These are phyloP conservation scores for Cryphonectria nitschkei DNA, from an alignment of 2,329 filamentous ascomycete species.

Conservation along the genomic window DNA sequence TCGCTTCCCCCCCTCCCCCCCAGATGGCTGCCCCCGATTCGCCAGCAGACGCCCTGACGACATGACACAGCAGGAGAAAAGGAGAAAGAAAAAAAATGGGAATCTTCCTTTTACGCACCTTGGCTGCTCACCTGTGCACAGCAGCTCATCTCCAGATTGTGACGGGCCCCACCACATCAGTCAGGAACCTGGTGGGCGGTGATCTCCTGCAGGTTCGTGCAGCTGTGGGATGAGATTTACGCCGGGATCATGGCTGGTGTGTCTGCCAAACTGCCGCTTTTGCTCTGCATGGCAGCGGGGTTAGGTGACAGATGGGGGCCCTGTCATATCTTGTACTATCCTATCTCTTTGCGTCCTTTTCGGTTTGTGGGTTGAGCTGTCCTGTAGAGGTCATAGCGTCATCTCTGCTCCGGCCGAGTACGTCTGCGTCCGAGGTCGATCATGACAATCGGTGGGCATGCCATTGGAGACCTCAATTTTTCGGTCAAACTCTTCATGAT, in stretches of 20 bases:
- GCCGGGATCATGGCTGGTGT: conserved; percentile 11
- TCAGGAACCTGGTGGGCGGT: conserved; percentile 15
- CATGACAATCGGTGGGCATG: conserved; percentile 2
- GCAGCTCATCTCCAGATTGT: conserved; percentile 21
- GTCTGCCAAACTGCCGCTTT: conserved; percentile 22
- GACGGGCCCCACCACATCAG: conserved; percentile 21
- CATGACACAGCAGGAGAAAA: conserved; percentile 10
- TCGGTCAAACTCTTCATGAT: conserved; percentile 19
- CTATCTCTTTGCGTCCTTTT: conserved; percentile 4
- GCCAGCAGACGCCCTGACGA: conserved; percentile 13
- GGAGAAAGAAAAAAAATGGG: not conserved
- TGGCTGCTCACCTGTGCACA: conserved; percentile 9
- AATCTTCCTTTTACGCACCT: not conserved
- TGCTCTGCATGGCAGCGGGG: not conserved
- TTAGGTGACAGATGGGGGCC: not conserved
- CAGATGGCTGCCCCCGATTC: conserved; percentile 18
- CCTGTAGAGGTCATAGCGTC: conserved; percentile 5
- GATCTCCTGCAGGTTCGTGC: conserved; percentile 23
- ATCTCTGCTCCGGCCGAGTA: conserved; percentile 7
- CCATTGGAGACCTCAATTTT: conserved; percentile 28
- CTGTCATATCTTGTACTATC: conserved; percentile 8
- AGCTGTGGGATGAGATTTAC: conserved; percentile 18
- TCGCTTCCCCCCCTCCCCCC: not conserved
- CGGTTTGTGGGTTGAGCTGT: conserved; percentile 3
- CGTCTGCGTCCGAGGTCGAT: conserved; percentile 14